Conservation (phyloP, 495 filamentous ascomycete genomes). For the Sabuloglossum arenarium region DNA sequence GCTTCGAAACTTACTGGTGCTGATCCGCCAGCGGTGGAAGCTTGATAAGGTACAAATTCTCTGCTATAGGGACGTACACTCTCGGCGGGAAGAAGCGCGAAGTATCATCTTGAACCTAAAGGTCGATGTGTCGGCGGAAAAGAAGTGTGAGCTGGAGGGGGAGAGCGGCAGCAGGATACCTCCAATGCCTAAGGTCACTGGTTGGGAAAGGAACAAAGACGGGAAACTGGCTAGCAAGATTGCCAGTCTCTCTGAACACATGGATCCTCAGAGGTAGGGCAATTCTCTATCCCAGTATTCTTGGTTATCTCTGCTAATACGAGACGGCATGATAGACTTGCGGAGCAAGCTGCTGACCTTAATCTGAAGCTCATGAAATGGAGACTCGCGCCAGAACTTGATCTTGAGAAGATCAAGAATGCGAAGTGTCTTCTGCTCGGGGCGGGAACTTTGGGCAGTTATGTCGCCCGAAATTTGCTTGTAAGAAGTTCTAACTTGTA, state of each 20-base stretch:
- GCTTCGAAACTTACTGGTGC: slow-evolving; percentile 68
- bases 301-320: neutral
- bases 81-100: slow-evolving; percentile 50
- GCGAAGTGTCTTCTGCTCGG: slow-evolving; percentile 89
- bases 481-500: slow-evolving; percentile 13
- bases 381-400: slow-evolving; percentile 72
- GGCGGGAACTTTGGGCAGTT: slow-evolving; percentile 82
- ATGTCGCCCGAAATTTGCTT: slow-evolving; percentile 76
- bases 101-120: slow-evolving; percentile 56
- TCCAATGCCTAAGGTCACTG: slow-evolving; percentile 64
- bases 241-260: slow-evolving; percentile 69
- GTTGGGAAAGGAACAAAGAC: slow-evolving; percentile 71
- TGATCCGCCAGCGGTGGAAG: slow-evolving; percentile 66
- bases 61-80: slow-evolving; percentile 72
- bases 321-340: slow-evolving; percentile 28
- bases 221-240: slow-evolving; percentile 55
- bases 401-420: slow-evolving; percentile 74
- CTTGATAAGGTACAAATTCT: slow-evolving; percentile 61
- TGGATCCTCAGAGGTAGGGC: slow-evolving; percentile 54
- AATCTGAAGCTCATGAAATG: slow-evolving; percentile 98
- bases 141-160: neutral
- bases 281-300: neutral
- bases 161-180: slow-evolving; percentile 17
- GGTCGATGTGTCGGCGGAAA: slow-evolving; percentile 20
- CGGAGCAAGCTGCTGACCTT: slow-evolving; percentile 90